Evolutionary conservation across 2,329 filamentous ascomycete species (phyloP), one percentile per base, ranked within the genome.

Genomic region (Boeremia exigua): DNA sequence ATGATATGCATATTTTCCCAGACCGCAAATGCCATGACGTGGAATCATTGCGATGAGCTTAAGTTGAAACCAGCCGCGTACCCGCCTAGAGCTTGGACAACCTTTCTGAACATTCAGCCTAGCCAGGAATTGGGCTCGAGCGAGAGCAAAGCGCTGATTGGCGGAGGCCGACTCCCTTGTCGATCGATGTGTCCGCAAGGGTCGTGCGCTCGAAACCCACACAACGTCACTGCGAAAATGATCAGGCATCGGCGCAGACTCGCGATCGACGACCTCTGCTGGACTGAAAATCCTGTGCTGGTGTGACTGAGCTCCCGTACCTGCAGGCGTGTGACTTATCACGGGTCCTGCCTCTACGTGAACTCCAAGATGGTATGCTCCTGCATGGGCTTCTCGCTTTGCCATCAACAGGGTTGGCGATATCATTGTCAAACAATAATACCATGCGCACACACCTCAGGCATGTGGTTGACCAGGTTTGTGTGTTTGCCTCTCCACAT

Each of bases 191-290:
- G 33, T 49, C 25, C 39, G 46, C 59, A 12, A 28, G 12, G 27
- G 47, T 56, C 53, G 36, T 38, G 42, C 53, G 23, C 53, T 62
- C 59, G 12, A 66, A 70, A 63, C 47, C 54, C 43, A 58, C 48
- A 67, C 54, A 63, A 58, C 70, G 70, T 73, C 70, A 73, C 65
- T n/a, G 54, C 52, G 44, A 51, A 48, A 57, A 42, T 45, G 42
- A 59, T 54, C 58, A 55, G 58, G 54, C 52, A 52, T 60, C 43
- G 46, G 55, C 32, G 49, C 59, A 60, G 55, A 52, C 68, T 70
- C 64, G 64, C 58, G 66, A 72, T 71, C 65, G 55, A 34, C 53
- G 50, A 29, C 45, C 40, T 43, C 29, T 42, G 17, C 38, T 32
- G 29, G 19, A 51, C 60, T 61, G 57, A 61, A 63, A 42, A 61